Conservation (phyloP, 2,329 filamentous ascomycete species). For the Cladosporium phlei region DNA sequence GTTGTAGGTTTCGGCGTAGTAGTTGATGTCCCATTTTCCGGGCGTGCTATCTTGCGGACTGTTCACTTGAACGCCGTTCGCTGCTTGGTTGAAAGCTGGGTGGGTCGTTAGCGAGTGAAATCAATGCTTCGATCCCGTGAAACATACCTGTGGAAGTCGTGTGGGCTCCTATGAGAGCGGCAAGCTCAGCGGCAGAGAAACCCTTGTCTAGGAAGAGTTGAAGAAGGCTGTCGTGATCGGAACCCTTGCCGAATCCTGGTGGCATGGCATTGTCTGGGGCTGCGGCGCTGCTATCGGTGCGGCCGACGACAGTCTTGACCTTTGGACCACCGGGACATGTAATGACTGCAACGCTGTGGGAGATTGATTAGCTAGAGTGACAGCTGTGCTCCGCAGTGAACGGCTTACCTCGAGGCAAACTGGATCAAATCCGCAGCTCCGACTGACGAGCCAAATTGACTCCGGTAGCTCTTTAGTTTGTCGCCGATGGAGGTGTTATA, state of each 20-base stretch:
- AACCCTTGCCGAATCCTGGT: conserved; percentile 36
- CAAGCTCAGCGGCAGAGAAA: conserved; percentile 46
- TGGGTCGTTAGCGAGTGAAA: too few species aligned
- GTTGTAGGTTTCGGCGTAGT: conserved; percentile 38
- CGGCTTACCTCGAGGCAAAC: conserved; percentile 35
- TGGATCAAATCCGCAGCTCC: conserved; percentile 53
- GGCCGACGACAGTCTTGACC: conserved; percentile 40
- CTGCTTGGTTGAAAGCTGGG: conserved; percentile 37
- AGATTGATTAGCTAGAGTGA: background rate
- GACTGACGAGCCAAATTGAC: conserved; percentile 25
- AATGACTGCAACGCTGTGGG: conserved; percentile 37
- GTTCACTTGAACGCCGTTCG: conserved; percentile 18
- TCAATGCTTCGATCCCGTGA: too few species aligned
- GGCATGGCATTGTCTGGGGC: conserved; percentile 46
- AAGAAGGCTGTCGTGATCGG: conserved; percentile 37
- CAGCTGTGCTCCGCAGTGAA: too few species aligned
- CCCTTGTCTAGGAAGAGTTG: conserved; percentile 48
- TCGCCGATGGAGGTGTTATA: conserved; percentile 39
- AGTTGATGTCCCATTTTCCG: conserved; percentile 48
- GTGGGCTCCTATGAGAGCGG: conserved; percentile 54
- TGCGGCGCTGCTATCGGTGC: conserved; percentile 40
- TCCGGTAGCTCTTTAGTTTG: conserved; percentile 31
- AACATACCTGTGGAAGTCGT: too few species aligned
- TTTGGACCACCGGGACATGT: conserved; percentile 19
- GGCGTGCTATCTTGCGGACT: conserved; percentile 46